Evolutionary conservation across 352 stramenopile genomes (phyloP).

Genomic region (Aphanomyces cochlioides): DNA sequence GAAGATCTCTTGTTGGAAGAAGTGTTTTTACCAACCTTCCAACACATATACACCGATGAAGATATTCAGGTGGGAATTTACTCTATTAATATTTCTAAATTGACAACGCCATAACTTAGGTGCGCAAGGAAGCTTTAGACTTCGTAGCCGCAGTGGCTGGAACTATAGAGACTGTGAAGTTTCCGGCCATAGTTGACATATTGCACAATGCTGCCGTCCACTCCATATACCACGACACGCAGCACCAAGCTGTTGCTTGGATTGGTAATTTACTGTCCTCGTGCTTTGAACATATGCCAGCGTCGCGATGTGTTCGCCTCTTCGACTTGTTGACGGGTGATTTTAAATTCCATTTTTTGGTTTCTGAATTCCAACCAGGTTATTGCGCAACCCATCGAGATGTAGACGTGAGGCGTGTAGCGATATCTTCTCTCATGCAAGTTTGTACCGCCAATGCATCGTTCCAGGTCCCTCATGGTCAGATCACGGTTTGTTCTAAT

Average conservation of each 20-base stretch:
- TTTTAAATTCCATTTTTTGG: slow-evolving; percentile 17
- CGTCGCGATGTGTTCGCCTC: slow-evolving; percentile 61
- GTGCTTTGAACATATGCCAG: slow-evolving; percentile 75
- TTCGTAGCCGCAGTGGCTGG: slow-evolving; percentile 67
- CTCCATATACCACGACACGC: slow-evolving; percentile 63
- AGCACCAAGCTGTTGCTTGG: slow-evolving; percentile 51
- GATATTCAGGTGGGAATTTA: slow-evolving; percentile 32
- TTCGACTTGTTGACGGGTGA: slow-evolving; percentile 69
- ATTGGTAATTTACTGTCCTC: slow-evolving; percentile 74
- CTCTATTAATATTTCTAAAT: no score
- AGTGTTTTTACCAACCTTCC: slow-evolving; percentile 64
- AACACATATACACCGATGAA: slow-evolving; percentile 66
- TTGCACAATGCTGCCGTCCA: slow-evolving; percentile 62
- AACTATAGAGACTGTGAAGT: slow-evolving; percentile 75
- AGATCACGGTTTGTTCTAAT: background rate
- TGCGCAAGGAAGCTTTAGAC: slow-evolving; percentile 55
- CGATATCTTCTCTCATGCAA: slow-evolving; percentile 62
- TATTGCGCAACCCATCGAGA: slow-evolving; percentile 57
- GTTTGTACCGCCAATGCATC: slow-evolving; percentile 66
- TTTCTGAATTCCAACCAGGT: slow-evolving; percentile 20
- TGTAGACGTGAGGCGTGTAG: slow-evolving; percentile 49
- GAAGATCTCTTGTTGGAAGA: slow-evolving; percentile 85
- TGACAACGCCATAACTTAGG: slow-evolving; percentile 24
- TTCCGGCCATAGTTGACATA: slow-evolving; percentile 74
- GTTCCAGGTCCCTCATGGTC: slow-evolving; percentile 46